phyloP scores from a whole-genome alignment of 192 early-diverging fungal species.

The Podochytrium sp. region DNA sequence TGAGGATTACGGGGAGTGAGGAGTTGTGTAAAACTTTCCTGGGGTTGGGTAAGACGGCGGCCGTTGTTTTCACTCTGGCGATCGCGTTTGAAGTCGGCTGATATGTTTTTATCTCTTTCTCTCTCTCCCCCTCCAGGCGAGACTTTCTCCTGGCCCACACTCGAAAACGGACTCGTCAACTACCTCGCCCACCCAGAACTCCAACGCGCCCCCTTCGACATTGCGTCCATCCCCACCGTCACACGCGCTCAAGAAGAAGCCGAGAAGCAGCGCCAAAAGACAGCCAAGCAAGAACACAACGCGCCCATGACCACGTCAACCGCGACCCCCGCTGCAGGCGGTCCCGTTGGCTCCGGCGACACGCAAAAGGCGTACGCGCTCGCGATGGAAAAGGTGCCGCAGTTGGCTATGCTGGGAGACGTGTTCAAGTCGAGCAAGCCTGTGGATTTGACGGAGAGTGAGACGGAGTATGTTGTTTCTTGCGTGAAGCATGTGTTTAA shows the following conservation, averaged over 20 bases:
- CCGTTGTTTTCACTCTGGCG: neutral
- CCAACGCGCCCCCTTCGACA: conserved; percentile 72
- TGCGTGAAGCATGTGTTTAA: conserved; percentile 94
- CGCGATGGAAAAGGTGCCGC: conserved; percentile 78
- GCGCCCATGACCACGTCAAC: conserved; percentile 17
- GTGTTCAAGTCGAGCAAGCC: conserved; percentile 86
- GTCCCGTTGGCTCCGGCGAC: conserved; percentile 40
- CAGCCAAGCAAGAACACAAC: conserved; percentile 40
- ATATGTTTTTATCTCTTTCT: too few relatives aligned
- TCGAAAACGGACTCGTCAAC: conserved; percentile 86
- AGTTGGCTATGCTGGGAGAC: conserved; percentile 81
- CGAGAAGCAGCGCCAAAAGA: conserved; percentile 63
- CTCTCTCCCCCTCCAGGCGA: too few relatives aligned
- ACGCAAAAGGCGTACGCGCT: conserved; percentile 77
- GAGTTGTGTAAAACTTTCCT: conserved; percentile 69
- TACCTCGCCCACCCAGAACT: conserved; percentile 76
- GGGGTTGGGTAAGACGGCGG: conserved; percentile 83
- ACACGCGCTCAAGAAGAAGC: conserved; percentile 86
- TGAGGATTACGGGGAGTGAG: conserved; percentile 76
- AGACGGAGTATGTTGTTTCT: conserved; percentile 93
- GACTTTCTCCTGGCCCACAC: conserved; percentile 79
- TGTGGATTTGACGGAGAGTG: conserved; percentile 87
- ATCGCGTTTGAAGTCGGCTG: too few relatives aligned
- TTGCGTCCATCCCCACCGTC: conserved; percentile 77
- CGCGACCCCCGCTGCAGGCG: too few relatives aligned